A percentile compares a stretch with the other conserved stretches of the same genome.
These are phyloP conservation scores for Penicillium coprophilum DNA, from an alignment of 495 filamentous ascomycete genomes.

Conservation along the genomic window DNA sequence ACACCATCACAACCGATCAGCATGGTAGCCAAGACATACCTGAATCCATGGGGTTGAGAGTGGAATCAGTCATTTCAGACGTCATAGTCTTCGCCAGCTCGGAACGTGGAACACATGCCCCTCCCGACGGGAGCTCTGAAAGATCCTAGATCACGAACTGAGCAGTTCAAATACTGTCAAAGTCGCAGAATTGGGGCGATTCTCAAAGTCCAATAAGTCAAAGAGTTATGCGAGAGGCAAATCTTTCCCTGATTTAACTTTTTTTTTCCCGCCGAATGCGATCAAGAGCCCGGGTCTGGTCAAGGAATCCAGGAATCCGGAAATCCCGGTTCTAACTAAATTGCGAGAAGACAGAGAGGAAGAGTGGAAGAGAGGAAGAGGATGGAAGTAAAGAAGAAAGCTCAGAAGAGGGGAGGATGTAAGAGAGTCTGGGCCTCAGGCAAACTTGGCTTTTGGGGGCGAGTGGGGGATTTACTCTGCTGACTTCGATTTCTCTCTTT, in stretches of 20 bases:
- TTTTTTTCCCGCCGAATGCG: conserved; percentile 26
- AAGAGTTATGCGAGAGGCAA: conserved; percentile 30
- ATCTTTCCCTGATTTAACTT: conserved; percentile 26
- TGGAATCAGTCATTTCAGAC: conserved; percentile 41
- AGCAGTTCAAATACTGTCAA: neutral
- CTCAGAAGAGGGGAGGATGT: conserved; percentile 16
- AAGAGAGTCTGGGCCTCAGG: conserved; percentile 11
- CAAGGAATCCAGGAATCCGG: conserved; percentile 1
- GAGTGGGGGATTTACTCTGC: conserved; percentile 9
- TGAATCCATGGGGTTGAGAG: conserved; percentile 31
- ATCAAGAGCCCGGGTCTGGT: conserved; percentile 20
- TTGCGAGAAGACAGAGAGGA: neutral
- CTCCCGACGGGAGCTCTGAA: conserved; percentile 13
- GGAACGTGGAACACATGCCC: conserved; percentile 43
- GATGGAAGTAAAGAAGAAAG: conserved; percentile 6
- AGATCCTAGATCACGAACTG: conserved; percentile 2
- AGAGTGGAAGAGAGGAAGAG: too few relatives aligned
- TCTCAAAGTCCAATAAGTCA: conserved; percentile 3
- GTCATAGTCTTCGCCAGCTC: conserved; percentile 40
- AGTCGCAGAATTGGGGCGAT: neutral
- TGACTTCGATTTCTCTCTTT: neutral
- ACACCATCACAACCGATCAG: conserved; percentile 1
- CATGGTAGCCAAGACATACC: conserved; percentile 34
- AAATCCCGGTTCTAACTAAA: neutral
- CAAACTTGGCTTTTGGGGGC: conserved; percentile 6